Percentiles rank a stretch among this genome's conserved stretches.
These are phyloP conservation scores for Eucalyptus coolabah DNA, from an alignment of 345 rosid species.

Conservation along the genomic window DNA sequence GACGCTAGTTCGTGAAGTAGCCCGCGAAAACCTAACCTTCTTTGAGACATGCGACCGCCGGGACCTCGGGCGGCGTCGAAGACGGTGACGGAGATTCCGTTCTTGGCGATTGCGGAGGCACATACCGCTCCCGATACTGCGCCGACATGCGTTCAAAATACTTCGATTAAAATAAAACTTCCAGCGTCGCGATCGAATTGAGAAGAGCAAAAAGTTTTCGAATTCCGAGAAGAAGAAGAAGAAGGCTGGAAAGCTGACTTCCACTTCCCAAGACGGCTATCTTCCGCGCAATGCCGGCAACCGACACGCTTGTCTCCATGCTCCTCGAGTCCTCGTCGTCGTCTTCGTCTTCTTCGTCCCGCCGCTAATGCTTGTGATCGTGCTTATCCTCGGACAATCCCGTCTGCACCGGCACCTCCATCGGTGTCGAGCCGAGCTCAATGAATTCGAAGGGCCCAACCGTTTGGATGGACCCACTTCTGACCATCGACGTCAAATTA, in stretches of 20 bases:
- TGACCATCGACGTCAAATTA: not conserved
- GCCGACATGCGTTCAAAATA: not conserved
- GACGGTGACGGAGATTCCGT: constrained; percentile 62
- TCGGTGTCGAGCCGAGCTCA: not conserved
- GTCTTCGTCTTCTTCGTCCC: not conserved
- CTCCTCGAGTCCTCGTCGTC: not conserved
- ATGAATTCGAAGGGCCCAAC: not conserved
- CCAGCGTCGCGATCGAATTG: not conserved
- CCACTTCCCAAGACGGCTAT: constrained; percentile 80
- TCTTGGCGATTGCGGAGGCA: constrained; percentile 68
- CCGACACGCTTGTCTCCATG: not conserved
- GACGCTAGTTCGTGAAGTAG: not conserved
- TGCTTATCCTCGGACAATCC: not conserved
- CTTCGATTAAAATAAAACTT: not conserved
- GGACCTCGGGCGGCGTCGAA: constrained; percentile 82
- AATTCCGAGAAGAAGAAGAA: not conserved
- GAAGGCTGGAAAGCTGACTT: constrained; percentile 18
- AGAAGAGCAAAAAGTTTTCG: not conserved
- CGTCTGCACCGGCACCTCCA: not conserved
- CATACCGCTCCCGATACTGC: constrained; percentile 80
- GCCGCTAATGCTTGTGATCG: not conserved
- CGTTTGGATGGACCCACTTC: not conserved
- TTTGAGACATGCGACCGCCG: constrained; percentile 85
- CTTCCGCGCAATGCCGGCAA: constrained; percentile 20
- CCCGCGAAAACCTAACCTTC: constrained; percentile 29